Percentiles rank a stretch among this genome's conserved stretches.
phyloP scores from a whole-genome alignment of 176 grass and related monocot genomes.

The Saccharum spontaneum region DNA sequence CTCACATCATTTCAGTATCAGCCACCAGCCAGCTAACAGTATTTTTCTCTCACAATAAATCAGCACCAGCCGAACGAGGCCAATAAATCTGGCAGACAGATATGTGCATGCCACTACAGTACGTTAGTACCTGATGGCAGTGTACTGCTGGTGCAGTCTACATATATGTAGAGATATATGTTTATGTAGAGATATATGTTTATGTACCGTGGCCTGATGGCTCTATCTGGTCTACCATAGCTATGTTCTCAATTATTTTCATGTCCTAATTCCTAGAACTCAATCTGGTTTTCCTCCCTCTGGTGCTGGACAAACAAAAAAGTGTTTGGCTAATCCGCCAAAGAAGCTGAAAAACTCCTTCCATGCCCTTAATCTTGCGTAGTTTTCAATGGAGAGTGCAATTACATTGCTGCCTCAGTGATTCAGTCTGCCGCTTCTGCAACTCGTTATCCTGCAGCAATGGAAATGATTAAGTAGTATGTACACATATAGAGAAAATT shows the following conservation, averaged over 20 bases:
- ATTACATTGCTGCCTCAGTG: constrained; percentile 44
- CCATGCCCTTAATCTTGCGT: not conserved
- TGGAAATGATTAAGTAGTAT: not conserved
- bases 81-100: constrained; percentile 16
- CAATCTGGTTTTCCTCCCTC: constrained; percentile 5
- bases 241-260: not conserved
- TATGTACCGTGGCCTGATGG: not conserved
- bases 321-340: not conserved
- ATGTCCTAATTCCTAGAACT: not conserved
- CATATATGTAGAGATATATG: not conserved
- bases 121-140: not conserved
- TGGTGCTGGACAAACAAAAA: not conserved
- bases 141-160: not conserved
- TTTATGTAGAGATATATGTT: too few species aligned
- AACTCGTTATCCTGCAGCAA: constrained; percentile 52
- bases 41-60: too few species aligned
- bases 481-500: not conserved
- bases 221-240: not conserved
- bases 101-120: not conserved
- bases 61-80: too few species aligned
- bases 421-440: constrained; percentile 59
- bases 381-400: constrained; percentile 31
- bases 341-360: constrained; percentile 6
- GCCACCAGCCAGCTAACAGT: too few species aligned
- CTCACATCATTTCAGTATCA: too few species aligned